These are phyloP conservation scores for Auriscalpium orientale DNA, from an alignment of 768 basidiomycete species.

Conservation along the genomic window DNA sequence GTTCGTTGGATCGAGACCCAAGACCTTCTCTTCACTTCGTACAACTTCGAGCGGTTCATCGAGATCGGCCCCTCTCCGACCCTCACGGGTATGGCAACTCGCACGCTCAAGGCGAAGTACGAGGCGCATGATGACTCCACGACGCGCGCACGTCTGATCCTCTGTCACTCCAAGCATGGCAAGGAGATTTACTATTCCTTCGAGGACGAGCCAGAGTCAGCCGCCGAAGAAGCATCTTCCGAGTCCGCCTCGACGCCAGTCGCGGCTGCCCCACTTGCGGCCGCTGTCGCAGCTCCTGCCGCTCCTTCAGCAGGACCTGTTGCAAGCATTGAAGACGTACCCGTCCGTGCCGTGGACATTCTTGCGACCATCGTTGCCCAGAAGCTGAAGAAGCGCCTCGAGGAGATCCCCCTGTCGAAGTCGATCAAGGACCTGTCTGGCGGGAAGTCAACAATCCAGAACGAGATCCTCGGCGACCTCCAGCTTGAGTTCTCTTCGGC, in stretches of 20 bases:
- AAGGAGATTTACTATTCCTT: conserved; percentile 98
- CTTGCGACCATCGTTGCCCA: conserved; percentile 87
- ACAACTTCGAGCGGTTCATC: conserved; percentile 86
- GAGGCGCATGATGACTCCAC: conserved; percentile 83
- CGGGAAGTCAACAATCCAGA: conserved; percentile 97
- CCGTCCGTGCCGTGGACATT: conserved; percentile 86
- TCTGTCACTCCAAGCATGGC: conserved; percentile 90
- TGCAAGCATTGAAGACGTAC: conserved; percentile 78
- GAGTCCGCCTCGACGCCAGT: conserved; percentile 23
- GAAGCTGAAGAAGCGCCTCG: conserved; percentile 93
- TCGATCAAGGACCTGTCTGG: conserved; percentile 98
- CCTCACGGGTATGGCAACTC: conserved; percentile 87
- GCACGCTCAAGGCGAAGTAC: conserved; percentile 90
- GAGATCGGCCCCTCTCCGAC: conserved; percentile 97
- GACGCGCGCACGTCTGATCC: conserved; percentile 69
- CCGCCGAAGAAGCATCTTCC: conserved; percentile 27
- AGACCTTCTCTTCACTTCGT: conserved; percentile 83
- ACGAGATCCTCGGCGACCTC: conserved; percentile 95
- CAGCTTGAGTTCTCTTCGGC: conserved; percentile 92
- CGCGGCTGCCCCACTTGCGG: conserved; percentile 28
- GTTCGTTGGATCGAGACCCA: conserved; percentile 99
- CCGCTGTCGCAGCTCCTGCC: conserved; percentile 34
- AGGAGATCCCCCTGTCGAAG: conserved; percentile 85
- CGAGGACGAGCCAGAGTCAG: conserved; percentile 64
- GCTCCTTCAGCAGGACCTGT: conserved; percentile 35